These are phyloP conservation scores for Borealophlyctis nickersoniae DNA, from an alignment of 192 early-diverging fungal species.

Conservation along the genomic window DNA sequence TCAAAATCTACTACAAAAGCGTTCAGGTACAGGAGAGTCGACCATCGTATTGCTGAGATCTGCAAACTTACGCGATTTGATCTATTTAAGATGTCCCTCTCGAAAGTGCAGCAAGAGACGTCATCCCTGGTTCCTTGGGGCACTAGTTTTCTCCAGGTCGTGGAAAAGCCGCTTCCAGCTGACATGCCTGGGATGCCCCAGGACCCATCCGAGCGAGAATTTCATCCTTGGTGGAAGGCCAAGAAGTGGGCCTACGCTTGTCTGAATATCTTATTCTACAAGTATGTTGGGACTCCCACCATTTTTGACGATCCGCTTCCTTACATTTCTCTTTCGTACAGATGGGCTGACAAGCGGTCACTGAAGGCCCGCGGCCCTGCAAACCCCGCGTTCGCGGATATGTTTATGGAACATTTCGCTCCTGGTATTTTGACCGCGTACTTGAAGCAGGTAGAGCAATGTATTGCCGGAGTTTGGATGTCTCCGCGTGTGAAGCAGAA, in stretches of 20 bases:
- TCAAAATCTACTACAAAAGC: constrained; percentile 77
- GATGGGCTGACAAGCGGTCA: constrained; percentile 27
- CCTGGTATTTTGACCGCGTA: constrained; percentile 86
- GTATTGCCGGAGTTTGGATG: constrained; percentile 69
- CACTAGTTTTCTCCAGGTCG: constrained; percentile 76
- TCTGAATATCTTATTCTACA: constrained; percentile 77
- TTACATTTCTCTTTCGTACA: constrained; percentile 2
- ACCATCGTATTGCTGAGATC: background rate
- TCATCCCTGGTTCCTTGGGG: constrained; percentile 82
- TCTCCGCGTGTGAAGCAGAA: constrained; percentile 67
- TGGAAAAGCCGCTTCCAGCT: constrained; percentile 17
- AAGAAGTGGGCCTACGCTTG: constrained; percentile 90
- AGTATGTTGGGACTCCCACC: constrained; percentile 20
- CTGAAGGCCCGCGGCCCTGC: background rate
- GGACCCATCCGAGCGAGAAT: constrained; percentile 70
- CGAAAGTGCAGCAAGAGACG: constrained; percentile 60
- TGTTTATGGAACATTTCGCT: constrained; percentile 86
- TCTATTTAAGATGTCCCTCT: constrained; percentile 47
- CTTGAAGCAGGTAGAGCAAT: constrained; percentile 76
- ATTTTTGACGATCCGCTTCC: background rate
- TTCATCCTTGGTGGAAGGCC: constrained; percentile 85
- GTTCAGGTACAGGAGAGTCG: constrained; percentile 48
- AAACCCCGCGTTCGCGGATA: constrained; percentile 61
- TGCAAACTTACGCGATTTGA: background rate
- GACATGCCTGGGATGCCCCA: constrained; percentile 30